Evolutionary conservation across 345 rosid species (phyloP).

Genomic region (Pelargonium nanum): DNA sequence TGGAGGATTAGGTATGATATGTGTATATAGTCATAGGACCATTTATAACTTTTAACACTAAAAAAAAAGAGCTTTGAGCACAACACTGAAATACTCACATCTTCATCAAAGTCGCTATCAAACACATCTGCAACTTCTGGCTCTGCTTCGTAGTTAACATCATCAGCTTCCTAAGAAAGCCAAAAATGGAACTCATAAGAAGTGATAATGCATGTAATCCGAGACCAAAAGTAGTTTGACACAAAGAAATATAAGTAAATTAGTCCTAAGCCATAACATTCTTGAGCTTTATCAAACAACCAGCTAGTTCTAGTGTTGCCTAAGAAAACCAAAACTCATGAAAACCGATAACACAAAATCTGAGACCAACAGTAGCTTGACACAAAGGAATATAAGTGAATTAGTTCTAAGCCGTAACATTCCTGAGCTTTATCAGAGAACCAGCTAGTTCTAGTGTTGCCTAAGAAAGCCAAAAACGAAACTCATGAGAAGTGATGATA

Average conservation of each 20-base stretch:
- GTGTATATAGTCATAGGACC: too few species aligned
- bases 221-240: too few species aligned
- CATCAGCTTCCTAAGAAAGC: conserved; percentile 60
- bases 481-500: background rate
- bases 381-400: too few species aligned
- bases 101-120: conserved; percentile 89
- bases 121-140: conserved; percentile 77
- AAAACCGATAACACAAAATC: background rate
- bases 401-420: background rate
- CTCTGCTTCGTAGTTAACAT: conserved; percentile 72
- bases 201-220: background rate
- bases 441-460: background rate
- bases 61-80: background rate
- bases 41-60: background rate
- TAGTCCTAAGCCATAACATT: background rate
- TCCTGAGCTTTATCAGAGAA: background rate
- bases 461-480: too few species aligned
- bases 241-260: background rate
- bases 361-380: too few species aligned
- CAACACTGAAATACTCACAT: conserved; percentile 33
- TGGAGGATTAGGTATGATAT: too few species aligned
- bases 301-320: background rate
- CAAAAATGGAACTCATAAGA: background rate
- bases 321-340: too few species aligned
- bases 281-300: background rate